A percentile compares a stretch with the other conserved stretches of the same genome.
Conservation (phyloP, 306 rosid species). For the Crataegus laevigata region DNA sequence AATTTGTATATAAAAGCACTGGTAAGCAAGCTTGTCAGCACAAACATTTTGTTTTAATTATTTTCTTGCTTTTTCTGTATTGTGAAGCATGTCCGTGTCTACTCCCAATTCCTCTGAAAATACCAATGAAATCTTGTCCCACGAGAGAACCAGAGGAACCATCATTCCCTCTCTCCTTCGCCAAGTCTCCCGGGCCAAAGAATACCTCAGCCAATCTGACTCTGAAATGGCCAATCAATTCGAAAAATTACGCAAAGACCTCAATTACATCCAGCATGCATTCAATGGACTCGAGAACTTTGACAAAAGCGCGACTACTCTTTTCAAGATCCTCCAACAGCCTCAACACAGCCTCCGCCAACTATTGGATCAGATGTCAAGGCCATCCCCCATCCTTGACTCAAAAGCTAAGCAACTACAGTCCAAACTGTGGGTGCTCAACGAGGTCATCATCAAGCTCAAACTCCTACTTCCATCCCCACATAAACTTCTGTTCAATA, state of each 20-base stretch:
- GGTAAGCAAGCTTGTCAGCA: too few species aligned
- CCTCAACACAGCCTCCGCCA: not conserved
- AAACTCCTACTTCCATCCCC: not conserved
- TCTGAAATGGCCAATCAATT: not conserved
- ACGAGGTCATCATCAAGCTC: not conserved
- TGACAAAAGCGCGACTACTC: not conserved
- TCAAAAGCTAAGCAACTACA: not conserved
- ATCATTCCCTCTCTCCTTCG: not conserved
- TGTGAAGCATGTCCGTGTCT: not conserved
- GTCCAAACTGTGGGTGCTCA: not conserved
- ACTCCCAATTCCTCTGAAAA: not conserved
- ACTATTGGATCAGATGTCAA: not conserved
- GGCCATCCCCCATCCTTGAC: not conserved
- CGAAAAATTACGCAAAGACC: not conserved
- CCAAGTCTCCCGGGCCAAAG: not conserved
- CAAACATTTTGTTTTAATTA: too few species aligned
- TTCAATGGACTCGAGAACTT: not conserved
- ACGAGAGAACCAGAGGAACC: not conserved
- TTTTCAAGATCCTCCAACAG: not conserved
- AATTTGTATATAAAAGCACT: too few species aligned
- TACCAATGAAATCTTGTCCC: not conserved
- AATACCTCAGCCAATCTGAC: not conserved
- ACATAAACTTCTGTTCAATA: not conserved
- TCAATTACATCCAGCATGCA: not conserved
- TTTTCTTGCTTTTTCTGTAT: too few species aligned